These are phyloP conservation scores for Fusarium sp. DNA, from an alignment of 2,329 filamentous ascomycete species.

Conservation along the genomic window DNA sequence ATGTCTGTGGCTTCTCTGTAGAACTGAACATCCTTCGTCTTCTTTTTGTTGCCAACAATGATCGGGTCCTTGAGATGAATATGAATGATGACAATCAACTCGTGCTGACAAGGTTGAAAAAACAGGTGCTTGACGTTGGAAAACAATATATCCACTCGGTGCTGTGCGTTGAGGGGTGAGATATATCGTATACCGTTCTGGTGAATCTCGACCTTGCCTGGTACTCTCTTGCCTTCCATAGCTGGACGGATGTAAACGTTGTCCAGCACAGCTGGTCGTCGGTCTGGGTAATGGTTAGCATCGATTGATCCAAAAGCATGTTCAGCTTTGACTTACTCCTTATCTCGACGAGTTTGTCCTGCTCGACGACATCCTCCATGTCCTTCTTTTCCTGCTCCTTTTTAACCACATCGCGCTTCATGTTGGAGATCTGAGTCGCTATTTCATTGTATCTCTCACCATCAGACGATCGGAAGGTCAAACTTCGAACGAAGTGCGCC, in stretches of 20 bases:
- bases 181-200: conserved; percentile 98
- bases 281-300: conserved; percentile 68
- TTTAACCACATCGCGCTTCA: conserved; percentile 91
- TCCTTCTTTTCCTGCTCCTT: conserved; percentile 99
- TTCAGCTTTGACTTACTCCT: conserved; percentile 69
- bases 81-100: conserved; percentile 97
- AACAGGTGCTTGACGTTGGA: conserved; percentile 98
- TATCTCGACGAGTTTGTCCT: conserved; percentile 95
- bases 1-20: conserved; percentile 98
- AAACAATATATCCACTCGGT: conserved; percentile 92
- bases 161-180: conserved; percentile 79
- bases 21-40: conserved; percentile 98
- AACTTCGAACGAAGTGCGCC: conserved; percentile 92
- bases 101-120: conserved; percentile 96
- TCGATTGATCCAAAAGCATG: background rate
- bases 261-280: conserved; percentile 86
- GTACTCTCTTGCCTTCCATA: conserved; percentile 95
- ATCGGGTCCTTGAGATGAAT: conserved; percentile 98
- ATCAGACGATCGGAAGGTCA: conserved; percentile 93
- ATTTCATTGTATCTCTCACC: conserved; percentile 90
- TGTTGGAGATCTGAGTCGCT: conserved; percentile 89
- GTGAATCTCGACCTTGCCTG: conserved; percentile 95
- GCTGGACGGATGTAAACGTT: conserved; percentile 96
- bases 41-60: conserved; percentile 95
- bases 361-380: conserved; percentile 98